A percentile compares a stretch with the other conserved stretches of the same genome.
Evolutionary conservation across 352 stramenopile genomes (phyloP).

Genomic region (Globisporangium perplexum): DNA sequence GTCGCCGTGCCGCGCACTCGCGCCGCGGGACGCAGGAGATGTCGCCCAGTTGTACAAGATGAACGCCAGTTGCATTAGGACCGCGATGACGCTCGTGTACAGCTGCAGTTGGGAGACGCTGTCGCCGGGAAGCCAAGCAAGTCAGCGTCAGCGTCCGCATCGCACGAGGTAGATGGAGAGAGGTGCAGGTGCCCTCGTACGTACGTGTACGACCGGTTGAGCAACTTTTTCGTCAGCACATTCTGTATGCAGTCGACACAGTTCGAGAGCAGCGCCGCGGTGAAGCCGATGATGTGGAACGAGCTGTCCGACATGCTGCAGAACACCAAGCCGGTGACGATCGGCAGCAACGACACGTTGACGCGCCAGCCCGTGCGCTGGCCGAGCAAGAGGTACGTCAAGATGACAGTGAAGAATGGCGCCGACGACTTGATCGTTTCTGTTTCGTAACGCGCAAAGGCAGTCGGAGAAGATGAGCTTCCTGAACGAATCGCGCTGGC

Average conservation of each 20-base stretch:
- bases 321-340: conserved; percentile 79
- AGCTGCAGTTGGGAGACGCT: conserved; percentile 86
- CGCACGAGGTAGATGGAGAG: background rate
- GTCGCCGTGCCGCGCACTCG: conserved; percentile 14
- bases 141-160: background rate
- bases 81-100: conserved; percentile 85
- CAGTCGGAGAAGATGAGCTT: background rate
- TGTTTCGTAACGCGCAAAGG: conserved; percentile 15
- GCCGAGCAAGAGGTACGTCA: conserved; percentile 81
- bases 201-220: conserved; percentile 79
- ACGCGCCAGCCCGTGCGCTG: conserved; percentile 80
- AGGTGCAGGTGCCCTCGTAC: conserved; percentile 6
- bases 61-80: conserved; percentile 80
- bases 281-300: conserved; percentile 87
- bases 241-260: conserved; percentile 92
- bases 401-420: conserved; percentile 88
- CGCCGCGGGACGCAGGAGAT: conserved; percentile 23
- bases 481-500: background rate
- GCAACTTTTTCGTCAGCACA: conserved; percentile 85
- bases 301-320: conserved; percentile 85
- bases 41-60: conserved; percentile 63
- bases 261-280: conserved; percentile 86
- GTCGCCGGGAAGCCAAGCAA: background rate
- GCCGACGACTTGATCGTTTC: conserved; percentile 92
- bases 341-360: conserved; percentile 82